A percentile compares a stretch with the other conserved stretches of the same genome.
phyloP scores from a whole-genome alignment of 163 green algal genomes.

The Prototheca stagnorum region DNA sequence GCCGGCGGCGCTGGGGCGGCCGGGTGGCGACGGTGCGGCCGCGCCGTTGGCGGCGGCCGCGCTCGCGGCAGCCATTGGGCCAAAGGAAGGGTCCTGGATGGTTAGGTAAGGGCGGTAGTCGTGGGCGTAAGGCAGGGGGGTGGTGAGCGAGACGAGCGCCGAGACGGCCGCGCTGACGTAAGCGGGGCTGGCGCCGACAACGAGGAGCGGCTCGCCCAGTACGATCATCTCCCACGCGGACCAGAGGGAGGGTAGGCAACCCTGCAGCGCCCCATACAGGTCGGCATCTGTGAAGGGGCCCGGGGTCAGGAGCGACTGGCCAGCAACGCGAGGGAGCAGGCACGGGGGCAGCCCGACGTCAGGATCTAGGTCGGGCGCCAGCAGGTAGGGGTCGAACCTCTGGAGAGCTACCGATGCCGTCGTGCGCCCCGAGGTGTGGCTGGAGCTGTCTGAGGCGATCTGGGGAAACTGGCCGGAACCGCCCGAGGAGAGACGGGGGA shows the following conservation, averaged over 20 bases:
- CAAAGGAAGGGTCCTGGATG: slow-evolving; percentile 74
- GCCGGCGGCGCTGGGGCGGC: too few species aligned
- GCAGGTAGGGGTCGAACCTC: slow-evolving; percentile 13
- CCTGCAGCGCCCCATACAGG: slow-evolving; percentile 18
- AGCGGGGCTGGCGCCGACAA: slow-evolving; percentile 54
- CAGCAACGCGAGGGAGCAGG: slow-evolving; percentile 10
- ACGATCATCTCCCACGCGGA: slow-evolving; percentile 55
- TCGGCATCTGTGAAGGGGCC: slow-evolving; percentile 11
- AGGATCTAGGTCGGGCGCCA: too few species aligned
- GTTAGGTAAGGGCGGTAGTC: slow-evolving; percentile 83
- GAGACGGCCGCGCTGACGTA: slow-evolving; percentile 32
- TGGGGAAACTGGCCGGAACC: too few species aligned
- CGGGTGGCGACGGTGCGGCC: not conserved
- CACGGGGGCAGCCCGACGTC: slow-evolving; percentile 5
- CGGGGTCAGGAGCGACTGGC: not conserved
- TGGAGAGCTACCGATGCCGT: slow-evolving; percentile 4
- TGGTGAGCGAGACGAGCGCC: slow-evolving; percentile 54
- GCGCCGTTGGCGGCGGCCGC: slow-evolving; percentile 1
- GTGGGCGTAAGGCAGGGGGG: slow-evolving; percentile 59
- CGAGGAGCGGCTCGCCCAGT: slow-evolving; percentile 54
- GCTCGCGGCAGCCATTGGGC: slow-evolving; percentile 17
- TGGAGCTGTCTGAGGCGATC: slow-evolving; percentile 15
- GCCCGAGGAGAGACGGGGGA: too few species aligned
- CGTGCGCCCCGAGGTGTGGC: slow-evolving; percentile 13
- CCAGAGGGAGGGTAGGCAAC: slow-evolving; percentile 36